Evolutionary conservation across 352 stramenopile genomes (phyloP), one percentile per base, ranked within the genome.

Genomic region (Phytophthora colocasiae): DNA sequence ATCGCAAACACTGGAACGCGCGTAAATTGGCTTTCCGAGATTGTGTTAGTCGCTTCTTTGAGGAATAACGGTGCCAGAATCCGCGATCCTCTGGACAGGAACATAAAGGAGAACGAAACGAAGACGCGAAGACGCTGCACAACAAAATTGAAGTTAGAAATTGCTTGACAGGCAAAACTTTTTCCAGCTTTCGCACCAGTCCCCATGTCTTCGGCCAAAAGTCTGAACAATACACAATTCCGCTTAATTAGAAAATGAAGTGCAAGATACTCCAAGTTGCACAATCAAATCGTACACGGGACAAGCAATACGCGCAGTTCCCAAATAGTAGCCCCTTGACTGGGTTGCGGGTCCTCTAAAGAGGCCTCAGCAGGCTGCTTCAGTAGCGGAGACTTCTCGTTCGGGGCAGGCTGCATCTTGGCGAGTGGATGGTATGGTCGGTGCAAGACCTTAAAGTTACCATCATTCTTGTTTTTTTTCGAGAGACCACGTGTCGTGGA

Each of bases 181-280:
- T 58, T 9, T 31, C 27, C 41, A 56, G 29, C 9, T 9, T 11
- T 24, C 53, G 40, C 65, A 88, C 79, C 63, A 93, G 69, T 44
- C 72, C 69, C 82, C 81, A 91, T 40, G 79, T 84, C 55, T 83
- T 85, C 1, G 82, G 85, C 83, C 85, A 93, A 36, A 91, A 93
- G 50, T 91, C 85, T 93, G 51, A 29, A 52, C 14, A 34, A 59
- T 22, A 2, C 45, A 71, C 53, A 48, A 46, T 34, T 9, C 17
- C 43, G 34, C 24, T 46, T 6, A 12, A 58, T 67, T 49, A 63
- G n/a, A 8, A 58, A 52, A 56, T 15, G n/a, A 9, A 10, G 31
- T 14, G 31, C 31, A 36, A 36, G 9, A 62, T 9, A 8, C 15
- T 27, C 29, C 22, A 2, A 26, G 47, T 41, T 48, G 14, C 31